These are phyloP conservation scores for Nigrospora oryzae DNA, from an alignment of 2,329 filamentous ascomycete genomes.

Conservation along the genomic window DNA sequence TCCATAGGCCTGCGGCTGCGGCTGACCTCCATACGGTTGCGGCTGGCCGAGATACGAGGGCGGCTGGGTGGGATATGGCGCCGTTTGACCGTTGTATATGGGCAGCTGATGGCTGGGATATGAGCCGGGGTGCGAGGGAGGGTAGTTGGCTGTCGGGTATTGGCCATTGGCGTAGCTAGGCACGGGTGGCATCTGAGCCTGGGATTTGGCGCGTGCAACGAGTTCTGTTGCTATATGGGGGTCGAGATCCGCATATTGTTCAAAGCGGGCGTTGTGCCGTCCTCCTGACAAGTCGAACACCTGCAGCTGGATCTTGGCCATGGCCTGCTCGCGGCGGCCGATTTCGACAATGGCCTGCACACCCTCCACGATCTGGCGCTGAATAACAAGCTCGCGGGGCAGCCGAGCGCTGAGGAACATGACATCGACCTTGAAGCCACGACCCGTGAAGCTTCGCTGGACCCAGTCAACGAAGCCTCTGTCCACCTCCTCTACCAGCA, in stretches of 20 bases:
- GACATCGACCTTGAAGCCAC: conserved; percentile 67
- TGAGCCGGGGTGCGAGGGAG: conserved; percentile 7
- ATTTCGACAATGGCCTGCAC: conserved; percentile 79
- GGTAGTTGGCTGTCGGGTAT: conserved; percentile 8
- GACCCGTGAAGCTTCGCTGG: conserved; percentile 64
- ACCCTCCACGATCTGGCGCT: conserved; percentile 79
- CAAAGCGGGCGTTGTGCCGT: conserved; percentile 69
- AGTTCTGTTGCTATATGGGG: conserved; percentile 73
- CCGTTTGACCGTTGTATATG: conserved; percentile 12
- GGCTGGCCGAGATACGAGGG: neutral
- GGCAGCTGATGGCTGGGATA: conserved; percentile 1
- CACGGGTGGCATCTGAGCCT: conserved; percentile 16
- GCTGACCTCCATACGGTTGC: too few species aligned
- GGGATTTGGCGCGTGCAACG: conserved; percentile 60
- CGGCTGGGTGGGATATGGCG: conserved; percentile 18
- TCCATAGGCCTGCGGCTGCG: too few species aligned
- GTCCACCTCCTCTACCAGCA: conserved; percentile 70
- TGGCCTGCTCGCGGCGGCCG: conserved; percentile 58
- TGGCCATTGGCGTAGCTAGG: conserved; percentile 15
- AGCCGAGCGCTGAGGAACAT: conserved; percentile 73
- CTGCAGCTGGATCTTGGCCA: conserved; percentile 70
- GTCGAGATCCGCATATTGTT: conserved; percentile 80
- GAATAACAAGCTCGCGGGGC: conserved; percentile 69
- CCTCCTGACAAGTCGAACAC: conserved; percentile 76
- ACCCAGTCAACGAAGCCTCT: conserved; percentile 78